Conservation (phyloP, 306 rosid species). For the Glycine tomentella region DNA sequence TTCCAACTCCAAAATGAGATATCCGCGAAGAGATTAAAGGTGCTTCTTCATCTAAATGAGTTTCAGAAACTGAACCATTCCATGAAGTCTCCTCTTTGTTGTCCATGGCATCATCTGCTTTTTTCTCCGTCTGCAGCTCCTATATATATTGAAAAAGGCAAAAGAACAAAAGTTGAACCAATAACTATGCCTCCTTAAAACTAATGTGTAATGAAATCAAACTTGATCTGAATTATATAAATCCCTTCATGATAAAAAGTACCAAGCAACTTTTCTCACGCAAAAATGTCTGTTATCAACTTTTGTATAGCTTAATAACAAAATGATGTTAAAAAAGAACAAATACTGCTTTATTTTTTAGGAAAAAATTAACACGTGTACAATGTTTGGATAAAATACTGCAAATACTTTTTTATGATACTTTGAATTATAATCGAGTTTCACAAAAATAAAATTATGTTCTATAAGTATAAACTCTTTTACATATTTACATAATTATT, state of each 20-base stretch:
- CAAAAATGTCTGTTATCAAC: neutral
- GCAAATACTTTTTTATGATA: neutral
- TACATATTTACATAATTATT: neutral
- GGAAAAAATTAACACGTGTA: neutral
- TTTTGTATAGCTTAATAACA: neutral
- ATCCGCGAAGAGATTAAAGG: conserved; percentile 77
- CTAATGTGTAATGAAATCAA: neutral
- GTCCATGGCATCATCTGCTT: conserved; percentile 58
- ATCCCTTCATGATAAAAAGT: too few species aligned
- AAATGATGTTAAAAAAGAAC: neutral
- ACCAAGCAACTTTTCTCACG: neutral
- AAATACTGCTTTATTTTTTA: neutral
- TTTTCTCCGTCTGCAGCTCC: conserved; percentile 89
- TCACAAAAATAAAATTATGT: neutral
- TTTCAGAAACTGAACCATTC: conserved; percentile 58
- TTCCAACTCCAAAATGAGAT: conserved; percentile 82
- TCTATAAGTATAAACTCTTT: neutral
- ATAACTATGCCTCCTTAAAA: conserved; percentile 35
- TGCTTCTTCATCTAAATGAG: conserved; percentile 73
- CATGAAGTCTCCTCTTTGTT: conserved; percentile 49
- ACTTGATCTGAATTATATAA: too few species aligned
- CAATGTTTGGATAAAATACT: neutral
- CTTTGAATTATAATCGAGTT: neutral
- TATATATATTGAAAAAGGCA: conserved; percentile 46
- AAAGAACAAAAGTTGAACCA: conserved; percentile 26